A percentile compares a stretch with the other conserved stretches of the same genome.
These are phyloP conservation scores for Melaleuca quinquenervia DNA, from an alignment of 345 rosid genomes.

Conservation along the genomic window DNA sequence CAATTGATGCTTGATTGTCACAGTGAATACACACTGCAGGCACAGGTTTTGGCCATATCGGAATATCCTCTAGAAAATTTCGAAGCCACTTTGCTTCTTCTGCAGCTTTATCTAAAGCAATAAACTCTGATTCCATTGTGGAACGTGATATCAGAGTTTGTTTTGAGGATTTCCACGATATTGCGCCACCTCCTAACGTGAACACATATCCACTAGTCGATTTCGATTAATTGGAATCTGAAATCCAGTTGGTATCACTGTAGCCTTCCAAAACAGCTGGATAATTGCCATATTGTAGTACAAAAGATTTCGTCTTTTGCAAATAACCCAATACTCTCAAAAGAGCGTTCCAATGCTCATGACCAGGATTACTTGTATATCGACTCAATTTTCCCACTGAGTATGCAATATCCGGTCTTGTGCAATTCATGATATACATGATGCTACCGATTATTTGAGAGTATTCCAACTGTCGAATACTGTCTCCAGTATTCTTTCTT, in stretches of 20 bases:
- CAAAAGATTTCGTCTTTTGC: too few relatives aligned
- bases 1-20: neutral
- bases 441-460: too few relatives aligned
- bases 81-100: neutral
- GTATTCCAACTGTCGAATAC: too few relatives aligned
- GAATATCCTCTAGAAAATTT: neutral
- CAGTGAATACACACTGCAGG: neutral
- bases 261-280: too few relatives aligned
- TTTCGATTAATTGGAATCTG: neutral
- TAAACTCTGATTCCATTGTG: neutral
- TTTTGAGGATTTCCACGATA: neutral
- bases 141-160: neutral
- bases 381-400: too few relatives aligned
- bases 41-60: neutral
- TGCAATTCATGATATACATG: too few relatives aligned
- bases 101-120: neutral
- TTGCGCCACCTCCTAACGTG: neutral
- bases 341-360: too few relatives aligned
- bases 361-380: too few relatives aligned
- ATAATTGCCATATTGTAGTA: too few relatives aligned
- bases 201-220: neutral
- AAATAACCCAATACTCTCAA: too few relatives aligned
- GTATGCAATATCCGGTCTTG: too few relatives aligned
- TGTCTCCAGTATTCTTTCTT: too few relatives aligned
- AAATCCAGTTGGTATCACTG: neutral